phyloP scores from a whole-genome alignment of 176 grass and related monocot genomes.

The Aegilops speltoides region DNA sequence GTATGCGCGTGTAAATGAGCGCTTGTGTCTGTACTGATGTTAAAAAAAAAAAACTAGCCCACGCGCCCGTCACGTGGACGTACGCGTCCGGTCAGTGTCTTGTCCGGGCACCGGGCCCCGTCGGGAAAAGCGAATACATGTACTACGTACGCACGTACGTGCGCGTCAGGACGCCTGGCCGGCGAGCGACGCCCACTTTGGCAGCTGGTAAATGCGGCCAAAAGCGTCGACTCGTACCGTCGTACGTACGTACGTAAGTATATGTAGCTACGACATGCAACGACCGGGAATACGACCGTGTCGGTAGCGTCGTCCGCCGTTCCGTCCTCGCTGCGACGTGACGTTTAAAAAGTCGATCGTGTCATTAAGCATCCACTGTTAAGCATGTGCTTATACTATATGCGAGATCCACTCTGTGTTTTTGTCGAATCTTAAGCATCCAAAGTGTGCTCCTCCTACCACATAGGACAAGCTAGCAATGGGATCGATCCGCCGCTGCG shows the following conservation, averaged over 20 bases:
- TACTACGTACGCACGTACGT: neutral
- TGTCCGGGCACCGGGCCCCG: neutral
- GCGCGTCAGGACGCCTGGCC: slow-evolving; percentile 21
- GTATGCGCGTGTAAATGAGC: no score
- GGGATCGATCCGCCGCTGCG: no score
- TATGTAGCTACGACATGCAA: neutral
- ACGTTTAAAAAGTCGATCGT: no score
- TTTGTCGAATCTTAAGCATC: no score
- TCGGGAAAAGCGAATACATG: neutral
- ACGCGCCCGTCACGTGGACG: slow-evolving; percentile 46
- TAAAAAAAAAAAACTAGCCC: no score
- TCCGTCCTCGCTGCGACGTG: neutral
- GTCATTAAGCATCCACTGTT: neutral
- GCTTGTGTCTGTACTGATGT: no score
- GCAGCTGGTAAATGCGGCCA: neutral
- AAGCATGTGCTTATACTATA: neutral
- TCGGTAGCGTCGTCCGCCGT: neutral
- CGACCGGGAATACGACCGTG: neutral
- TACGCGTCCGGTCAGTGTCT: neutral
- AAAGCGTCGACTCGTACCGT: neutral
- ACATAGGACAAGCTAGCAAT: no score
- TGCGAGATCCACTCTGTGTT: neutral
- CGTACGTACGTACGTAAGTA: neutral
- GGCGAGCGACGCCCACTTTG: neutral
- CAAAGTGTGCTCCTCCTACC: no score